Base-by-base conservation (phyloP, 2,329 filamentous ascomycete species). In the Colletotrichum brevisporum region DNA sequence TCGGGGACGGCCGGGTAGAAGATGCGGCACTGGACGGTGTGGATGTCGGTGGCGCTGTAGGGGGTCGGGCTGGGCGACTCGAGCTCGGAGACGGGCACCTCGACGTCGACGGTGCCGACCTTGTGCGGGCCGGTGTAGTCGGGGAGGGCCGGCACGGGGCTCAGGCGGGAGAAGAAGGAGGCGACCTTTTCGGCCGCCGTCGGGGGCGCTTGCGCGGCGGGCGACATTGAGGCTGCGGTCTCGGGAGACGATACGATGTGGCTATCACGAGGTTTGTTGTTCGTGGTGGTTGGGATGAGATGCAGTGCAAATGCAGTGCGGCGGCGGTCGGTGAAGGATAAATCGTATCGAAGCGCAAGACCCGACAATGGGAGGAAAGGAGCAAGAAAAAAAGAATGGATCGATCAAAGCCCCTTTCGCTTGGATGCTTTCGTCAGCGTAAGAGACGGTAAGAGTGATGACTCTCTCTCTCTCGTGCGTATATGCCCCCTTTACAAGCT, bases 61-160 rank as follows among this genome's bases (percentile, higher is more conserved):
- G 89, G 88, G 8, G 83, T 79, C 4, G 85, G 82, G 24, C 86
- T 83, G 0, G 90, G 88, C 1, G 87, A 83, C 2, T 85, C 77
- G 6, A 91, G 81, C 55, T 89, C 85, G 31, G 86, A 83, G 10
- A 92, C 84, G 51, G 94, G 92, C 16, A 97, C 88, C 81, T 97
- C 94, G 72, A 95, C 85, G 75, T 97, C 94, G 73, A 94, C 84
- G 2, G 91, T 93, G 71, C 93, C 94, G 67, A 96, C 93, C 74
- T 90, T 89, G 83, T 94, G 91, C 0, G 92, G 91, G 0, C 93
- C 94, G 1, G 91, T 90, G 76, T 94, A 95, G 4, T 89, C 83
- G 4, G 93, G 91, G 67, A 97, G 94, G 1, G 85, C 79, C 1
- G 93, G 93, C 5, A 94, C 83, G 0, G 92, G 92, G 75, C 87